A percentile compares a stretch with the other conserved stretches of the same genome.
phyloP scores from a whole-genome alignment of 1,284 basidiomycete species.

The Sparassis latifolia region DNA sequence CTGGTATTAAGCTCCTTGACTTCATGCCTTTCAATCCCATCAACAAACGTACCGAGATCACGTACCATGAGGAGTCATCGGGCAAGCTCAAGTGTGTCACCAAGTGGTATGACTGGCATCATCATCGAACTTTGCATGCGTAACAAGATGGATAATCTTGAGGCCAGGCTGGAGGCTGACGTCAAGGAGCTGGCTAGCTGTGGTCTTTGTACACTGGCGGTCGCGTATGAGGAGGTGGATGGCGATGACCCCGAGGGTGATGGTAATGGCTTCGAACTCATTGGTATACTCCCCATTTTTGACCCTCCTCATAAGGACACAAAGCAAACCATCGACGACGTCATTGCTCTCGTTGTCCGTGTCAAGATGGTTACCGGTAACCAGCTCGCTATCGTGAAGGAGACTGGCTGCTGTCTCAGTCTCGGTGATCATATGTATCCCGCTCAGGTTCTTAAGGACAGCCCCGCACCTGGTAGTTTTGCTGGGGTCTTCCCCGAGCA shows the following conservation, averaged over 20 bases:
- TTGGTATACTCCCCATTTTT: slow-evolving; percentile 96
- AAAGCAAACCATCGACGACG: slow-evolving; percentile 98
- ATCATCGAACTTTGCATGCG: slow-evolving; percentile 30
- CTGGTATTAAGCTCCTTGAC: slow-evolving; percentile 90
- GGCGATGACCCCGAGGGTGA: slow-evolving; percentile 75
- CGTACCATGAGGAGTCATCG: slow-evolving; percentile 71
- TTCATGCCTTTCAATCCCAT: slow-evolving; percentile 99
- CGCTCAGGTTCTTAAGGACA: slow-evolving; percentile 91
- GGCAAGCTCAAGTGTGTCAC: slow-evolving; percentile 97
- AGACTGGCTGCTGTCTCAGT: slow-evolving; percentile 96
- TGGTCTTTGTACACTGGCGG: slow-evolving; percentile 96
- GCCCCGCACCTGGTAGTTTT: slow-evolving; percentile 78
- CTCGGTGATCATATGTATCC: slow-evolving; percentile 97
- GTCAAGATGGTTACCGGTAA: slow-evolving; percentile 99
- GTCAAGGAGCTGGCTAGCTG: slow-evolving; percentile 93
- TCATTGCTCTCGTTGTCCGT: slow-evolving; percentile 90
- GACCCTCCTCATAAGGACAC: slow-evolving; percentile 98
- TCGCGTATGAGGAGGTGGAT: slow-evolving; percentile 92
- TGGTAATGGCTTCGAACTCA: slow-evolving; percentile 95
- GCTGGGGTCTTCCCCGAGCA: slow-evolving; percentile 96
- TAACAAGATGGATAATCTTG: slow-evolving; percentile 91
- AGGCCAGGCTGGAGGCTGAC: slow-evolving; percentile 89
- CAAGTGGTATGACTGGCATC: slow-evolving; percentile 85
- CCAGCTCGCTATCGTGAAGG: slow-evolving; percentile 98
- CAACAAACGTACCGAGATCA: slow-evolving; percentile 68